Conservation (phyloP, 2,329 filamentous ascomycete genomes). For the Beauveria caledonica region DNA sequence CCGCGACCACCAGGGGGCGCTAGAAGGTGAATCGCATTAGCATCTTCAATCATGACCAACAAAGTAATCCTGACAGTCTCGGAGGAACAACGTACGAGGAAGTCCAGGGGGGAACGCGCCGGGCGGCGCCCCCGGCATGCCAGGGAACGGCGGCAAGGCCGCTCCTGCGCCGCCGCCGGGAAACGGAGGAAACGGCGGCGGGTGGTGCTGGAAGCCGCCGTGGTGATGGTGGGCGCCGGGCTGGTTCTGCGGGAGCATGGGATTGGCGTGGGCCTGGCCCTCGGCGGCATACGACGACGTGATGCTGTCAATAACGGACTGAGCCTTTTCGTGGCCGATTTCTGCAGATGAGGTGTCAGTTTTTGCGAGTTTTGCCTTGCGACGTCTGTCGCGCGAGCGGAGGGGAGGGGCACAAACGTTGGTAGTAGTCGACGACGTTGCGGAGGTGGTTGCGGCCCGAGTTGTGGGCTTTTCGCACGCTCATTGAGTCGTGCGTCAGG, state of each 20-base stretch:
- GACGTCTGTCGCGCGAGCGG: background rate
- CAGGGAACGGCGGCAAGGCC: slow-evolving; percentile 54
- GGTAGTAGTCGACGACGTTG: slow-evolving; percentile 98
- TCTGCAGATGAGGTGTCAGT: slow-evolving; percentile 40
- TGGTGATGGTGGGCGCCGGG: slow-evolving; percentile 33
- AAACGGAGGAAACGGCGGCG: slow-evolving; percentile 53
- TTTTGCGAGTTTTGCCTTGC: background rate
- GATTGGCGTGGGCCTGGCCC: slow-evolving; percentile 79
- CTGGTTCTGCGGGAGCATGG: slow-evolving; percentile 67
- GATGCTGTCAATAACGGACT: slow-evolving; percentile 97
- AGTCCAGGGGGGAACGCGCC: slow-evolving; percentile 32
- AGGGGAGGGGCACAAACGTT: slow-evolving; percentile 49
- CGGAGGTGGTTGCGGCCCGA: slow-evolving; percentile 91
- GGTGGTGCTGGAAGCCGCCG: slow-evolving; percentile 20
- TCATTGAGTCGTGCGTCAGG: slow-evolving; percentile 99
- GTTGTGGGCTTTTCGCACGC: slow-evolving; percentile 98
- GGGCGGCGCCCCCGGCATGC: slow-evolving; percentile 36
- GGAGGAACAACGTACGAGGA: slow-evolving; percentile 41
- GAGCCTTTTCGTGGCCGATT: slow-evolving; percentile 97
- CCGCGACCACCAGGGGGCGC: slow-evolving; percentile 47
- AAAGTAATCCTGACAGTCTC: background rate
- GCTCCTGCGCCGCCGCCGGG: slow-evolving; percentile 31
- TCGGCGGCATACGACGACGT: slow-evolving; percentile 92
- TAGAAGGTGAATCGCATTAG: slow-evolving; percentile 15
- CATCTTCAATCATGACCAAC: background rate